Percentiles rank a stretch among this genome's conserved stretches.
These are phyloP conservation scores for Globisporangium megalacanthum DNA, from an alignment of 352 stramenopile species.

Conservation along the genomic window DNA sequence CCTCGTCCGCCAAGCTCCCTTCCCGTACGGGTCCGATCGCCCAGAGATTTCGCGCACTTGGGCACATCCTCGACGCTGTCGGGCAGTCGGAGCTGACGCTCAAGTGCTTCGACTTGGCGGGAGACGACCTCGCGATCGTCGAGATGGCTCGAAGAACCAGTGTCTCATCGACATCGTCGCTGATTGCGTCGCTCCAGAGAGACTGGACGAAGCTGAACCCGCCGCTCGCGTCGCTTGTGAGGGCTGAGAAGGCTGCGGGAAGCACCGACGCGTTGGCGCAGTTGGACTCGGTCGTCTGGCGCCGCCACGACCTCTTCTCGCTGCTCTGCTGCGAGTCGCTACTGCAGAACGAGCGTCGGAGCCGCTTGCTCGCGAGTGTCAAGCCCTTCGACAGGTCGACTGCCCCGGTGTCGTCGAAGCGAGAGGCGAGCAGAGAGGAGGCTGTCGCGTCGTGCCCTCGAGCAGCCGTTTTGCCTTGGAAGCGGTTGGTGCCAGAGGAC, in stretches of 20 bases:
- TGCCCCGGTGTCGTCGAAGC: constrained; percentile 14
- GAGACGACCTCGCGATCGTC: constrained; percentile 60
- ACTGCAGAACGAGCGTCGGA: constrained; percentile 52
- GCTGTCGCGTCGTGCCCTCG: constrained; percentile 4
- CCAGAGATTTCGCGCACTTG: constrained; percentile 36
- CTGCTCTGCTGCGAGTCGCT: constrained; percentile 64
- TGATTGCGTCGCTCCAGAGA: constrained; percentile 40
- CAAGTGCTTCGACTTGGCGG: constrained; percentile 63
- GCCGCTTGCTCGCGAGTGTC: constrained; percentile 49
- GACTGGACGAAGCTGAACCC: constrained; percentile 52
- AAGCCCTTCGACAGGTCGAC: constrained; percentile 43
- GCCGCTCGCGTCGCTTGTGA: constrained; percentile 36
- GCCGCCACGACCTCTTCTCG: constrained; percentile 48
- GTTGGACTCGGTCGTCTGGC: constrained; percentile 13
- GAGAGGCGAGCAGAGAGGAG: background rate
- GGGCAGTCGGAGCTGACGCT: constrained; percentile 49
- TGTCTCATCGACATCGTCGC: constrained; percentile 9
- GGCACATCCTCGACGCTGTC: constrained; percentile 34
- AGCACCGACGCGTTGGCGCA: constrained; percentile 2
- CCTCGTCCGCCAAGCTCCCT: constrained; percentile 46
- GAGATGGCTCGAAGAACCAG: constrained; percentile 33
- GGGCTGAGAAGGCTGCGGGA: constrained; percentile 10
- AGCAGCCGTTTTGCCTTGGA: constrained; percentile 52
- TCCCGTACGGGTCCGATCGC: constrained; percentile 40
- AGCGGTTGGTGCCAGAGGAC: constrained; percentile 61